Evolutionary conservation across 345 rosid genomes (phyloP).

Genomic region (Luvunga scandens): DNA sequence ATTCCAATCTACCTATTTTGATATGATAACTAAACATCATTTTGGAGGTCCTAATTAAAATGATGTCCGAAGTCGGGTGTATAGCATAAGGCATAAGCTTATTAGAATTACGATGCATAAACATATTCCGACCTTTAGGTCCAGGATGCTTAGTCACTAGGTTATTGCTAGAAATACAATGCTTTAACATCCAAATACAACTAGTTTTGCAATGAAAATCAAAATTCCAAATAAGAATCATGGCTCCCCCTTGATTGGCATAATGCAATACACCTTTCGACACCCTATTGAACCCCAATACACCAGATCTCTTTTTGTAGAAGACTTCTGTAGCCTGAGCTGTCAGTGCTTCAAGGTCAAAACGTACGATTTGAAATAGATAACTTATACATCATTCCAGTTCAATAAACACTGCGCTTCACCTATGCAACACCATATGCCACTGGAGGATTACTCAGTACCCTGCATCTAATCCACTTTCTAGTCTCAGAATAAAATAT

Average conservation of each 20-base stretch:
- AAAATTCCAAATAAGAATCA: not conserved
- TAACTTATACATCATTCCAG: not conserved
- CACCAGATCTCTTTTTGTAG: not conserved
- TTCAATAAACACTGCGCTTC: not conserved
- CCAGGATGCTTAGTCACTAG: not conserved
- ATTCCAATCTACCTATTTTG: too few relatives aligned
- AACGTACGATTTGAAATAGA: not conserved
- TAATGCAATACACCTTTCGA: not conserved
- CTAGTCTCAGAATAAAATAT: slow-evolving; percentile 4
- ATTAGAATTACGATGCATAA: not conserved
- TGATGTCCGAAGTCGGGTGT: not conserved
- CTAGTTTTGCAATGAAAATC: not conserved
- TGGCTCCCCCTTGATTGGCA: not conserved
- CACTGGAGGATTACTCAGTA: not conserved
- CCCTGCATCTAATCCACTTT: not conserved
- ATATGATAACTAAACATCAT: not conserved
- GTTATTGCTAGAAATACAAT: not conserved
- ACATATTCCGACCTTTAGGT: not conserved
- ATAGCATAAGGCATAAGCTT: not conserved
- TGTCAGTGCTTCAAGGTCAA: not conserved
- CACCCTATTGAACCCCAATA: not conserved
- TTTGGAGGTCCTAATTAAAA: not conserved
- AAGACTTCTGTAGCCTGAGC: not conserved
- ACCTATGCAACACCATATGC: not conserved
- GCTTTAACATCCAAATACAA: not conserved